Percentiles rank a stretch among this genome's conserved stretches.
These are phyloP conservation scores for Solanum sparsipilum DNA, from an alignment of 257 asterid genomes.

Conservation along the genomic window DNA sequence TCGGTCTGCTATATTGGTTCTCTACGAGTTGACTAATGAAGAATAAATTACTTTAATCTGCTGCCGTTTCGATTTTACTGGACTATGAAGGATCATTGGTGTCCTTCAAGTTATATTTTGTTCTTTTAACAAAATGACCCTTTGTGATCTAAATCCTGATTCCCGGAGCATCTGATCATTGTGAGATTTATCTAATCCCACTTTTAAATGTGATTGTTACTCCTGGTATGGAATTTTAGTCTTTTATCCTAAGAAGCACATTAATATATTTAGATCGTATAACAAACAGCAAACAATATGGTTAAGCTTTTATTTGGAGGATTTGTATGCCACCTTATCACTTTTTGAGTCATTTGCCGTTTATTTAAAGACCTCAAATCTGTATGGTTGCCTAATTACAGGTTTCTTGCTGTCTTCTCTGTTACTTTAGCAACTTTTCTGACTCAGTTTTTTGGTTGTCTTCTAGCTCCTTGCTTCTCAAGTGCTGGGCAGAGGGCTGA, in stretches of 20 bases:
- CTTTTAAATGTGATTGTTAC: background rate
- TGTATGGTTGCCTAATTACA: background rate
- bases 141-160: background rate
- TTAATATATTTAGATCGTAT: background rate
- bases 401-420: background rate
- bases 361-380: background rate
- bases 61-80: background rate
- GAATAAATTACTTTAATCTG: background rate
- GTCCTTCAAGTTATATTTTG: background rate
- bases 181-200: background rate
- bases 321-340: background rate
- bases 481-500: conserved; percentile 28
- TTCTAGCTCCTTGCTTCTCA: conserved; percentile 50
- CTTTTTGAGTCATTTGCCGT: background rate
- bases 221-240: background rate
- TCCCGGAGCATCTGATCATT: background rate
- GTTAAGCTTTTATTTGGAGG: background rate
- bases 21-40: background rate
- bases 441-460: background rate
- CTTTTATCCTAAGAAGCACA: background rate
- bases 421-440: background rate
- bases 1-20: background rate
- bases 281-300: background rate
- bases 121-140: background rate
- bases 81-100: background rate